These are phyloP conservation scores for Sporobolus alterniflorus DNA, from an alignment of 202 grass and related monocot genomes.

Conservation along the genomic window DNA sequence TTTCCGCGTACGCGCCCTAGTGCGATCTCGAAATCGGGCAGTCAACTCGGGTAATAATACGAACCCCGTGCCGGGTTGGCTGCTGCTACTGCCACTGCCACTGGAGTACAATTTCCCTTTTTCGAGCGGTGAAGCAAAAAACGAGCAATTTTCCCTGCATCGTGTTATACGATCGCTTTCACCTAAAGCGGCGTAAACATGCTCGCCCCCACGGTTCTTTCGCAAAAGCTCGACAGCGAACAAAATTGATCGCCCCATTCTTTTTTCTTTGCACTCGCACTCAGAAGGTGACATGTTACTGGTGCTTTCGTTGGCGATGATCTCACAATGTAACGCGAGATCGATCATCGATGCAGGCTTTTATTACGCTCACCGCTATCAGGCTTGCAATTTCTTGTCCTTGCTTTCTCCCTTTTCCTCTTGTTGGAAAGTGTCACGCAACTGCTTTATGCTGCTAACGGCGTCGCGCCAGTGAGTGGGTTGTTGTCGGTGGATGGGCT, in stretches of 20 bases:
- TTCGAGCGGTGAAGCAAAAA: too few species aligned
- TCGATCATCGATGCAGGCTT: background rate
- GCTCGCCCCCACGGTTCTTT: slow-evolving; percentile 10
- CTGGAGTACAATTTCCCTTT: background rate
- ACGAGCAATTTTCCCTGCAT: background rate
- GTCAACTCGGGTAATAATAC: background rate
- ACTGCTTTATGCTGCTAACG: background rate
- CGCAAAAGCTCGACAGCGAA: background rate
- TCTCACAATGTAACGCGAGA: background rate
- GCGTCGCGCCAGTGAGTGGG: background rate
- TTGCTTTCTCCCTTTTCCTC: background rate
- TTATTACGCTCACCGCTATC: background rate
- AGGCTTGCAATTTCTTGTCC: background rate
- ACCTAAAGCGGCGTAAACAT: background rate
- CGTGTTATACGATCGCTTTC: background rate
- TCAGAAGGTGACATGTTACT: slow-evolving; percentile 37
- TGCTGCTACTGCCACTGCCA: background rate
- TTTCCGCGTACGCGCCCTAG: background rate
- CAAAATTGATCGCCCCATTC: too few species aligned
- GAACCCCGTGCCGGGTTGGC: too few species aligned
- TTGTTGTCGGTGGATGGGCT: background rate
- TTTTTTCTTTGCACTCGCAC: background rate
- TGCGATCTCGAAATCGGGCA: background rate
- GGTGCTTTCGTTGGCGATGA: slow-evolving; percentile 21
- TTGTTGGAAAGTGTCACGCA: slow-evolving; percentile 15